Conservation (phyloP, 257 asterid species). For the Perilla frutescens region DNA sequence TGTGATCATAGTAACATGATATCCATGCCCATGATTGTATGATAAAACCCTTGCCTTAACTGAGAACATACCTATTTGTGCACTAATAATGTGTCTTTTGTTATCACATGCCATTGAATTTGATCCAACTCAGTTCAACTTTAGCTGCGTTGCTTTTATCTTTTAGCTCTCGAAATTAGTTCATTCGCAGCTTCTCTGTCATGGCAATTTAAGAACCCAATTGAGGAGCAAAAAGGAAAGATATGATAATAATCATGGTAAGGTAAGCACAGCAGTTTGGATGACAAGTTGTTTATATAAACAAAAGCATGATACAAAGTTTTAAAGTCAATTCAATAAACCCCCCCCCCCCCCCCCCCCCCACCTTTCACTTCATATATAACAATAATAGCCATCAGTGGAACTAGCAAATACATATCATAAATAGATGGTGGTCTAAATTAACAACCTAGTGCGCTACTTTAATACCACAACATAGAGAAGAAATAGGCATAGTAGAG, state of each 20-base stretch:
- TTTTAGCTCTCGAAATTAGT: too few relatives aligned
- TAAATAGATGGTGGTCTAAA: slow-evolving; percentile 25
- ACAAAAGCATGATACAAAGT: slow-evolving; percentile 34
- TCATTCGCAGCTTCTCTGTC: too few relatives aligned
- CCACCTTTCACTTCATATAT: slow-evolving; percentile 15
- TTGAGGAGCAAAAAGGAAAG: too few relatives aligned
- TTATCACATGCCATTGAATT: too few relatives aligned
- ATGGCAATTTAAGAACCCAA: too few relatives aligned
- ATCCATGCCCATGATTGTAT: too few relatives aligned
- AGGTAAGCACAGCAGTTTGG: not conserved
- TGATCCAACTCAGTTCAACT: too few relatives aligned
- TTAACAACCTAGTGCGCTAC: slow-evolving; percentile 32
- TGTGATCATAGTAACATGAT: too few relatives aligned
- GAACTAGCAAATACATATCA: slow-evolving; percentile 36
- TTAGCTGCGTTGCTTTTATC: too few relatives aligned
- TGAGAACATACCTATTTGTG: too few relatives aligned
- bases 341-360: not conserved
- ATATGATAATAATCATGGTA: not conserved
- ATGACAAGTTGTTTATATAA: slow-evolving; percentile 30
- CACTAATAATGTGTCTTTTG: too few relatives aligned
- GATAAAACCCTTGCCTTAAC: too few relatives aligned
- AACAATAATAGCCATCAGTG: slow-evolving; percentile 26
- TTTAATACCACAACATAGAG: not conserved
- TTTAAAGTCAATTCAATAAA: slow-evolving; percentile 29
- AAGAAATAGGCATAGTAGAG: not conserved